Evolutionary conservation across 1,139 yeast species (phyloP), one percentile per base, ranked within the genome.

Genomic region (Komagataea norvegica): DNA sequence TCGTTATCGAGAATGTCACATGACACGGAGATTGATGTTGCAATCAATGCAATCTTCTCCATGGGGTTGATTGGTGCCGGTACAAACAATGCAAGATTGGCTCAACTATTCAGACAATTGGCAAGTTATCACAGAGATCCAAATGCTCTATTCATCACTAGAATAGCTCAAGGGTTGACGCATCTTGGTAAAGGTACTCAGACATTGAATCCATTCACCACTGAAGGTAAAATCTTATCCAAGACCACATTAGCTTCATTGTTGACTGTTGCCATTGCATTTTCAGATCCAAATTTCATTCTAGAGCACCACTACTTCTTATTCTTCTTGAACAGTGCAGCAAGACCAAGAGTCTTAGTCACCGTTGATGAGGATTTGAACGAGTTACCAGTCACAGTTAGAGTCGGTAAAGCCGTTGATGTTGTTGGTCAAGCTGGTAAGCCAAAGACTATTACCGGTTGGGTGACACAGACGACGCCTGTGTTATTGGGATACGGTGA

Each of bases 1-100:
- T 89, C 97, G 0, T 72, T 93, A 47, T 88, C 97, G 3, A 78
- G 98, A 61, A 88, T 86, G 64, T 87, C 97, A 3, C 99, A 93
- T 62, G 98, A 93, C 57, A 81, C 88, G 42, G 97, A 91, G 61
- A 68, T 86, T 52, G 95, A 87, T 57, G 96, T 93, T 41, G 96
- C 98, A 5, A 83, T 83, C 60, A 93, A 89, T 58, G 89, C 98
- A 21, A 89, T 91, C 46, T 89, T 86, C 57, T 80, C 96, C 31
- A 89, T 93, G 98, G 98, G 99, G 42, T 67, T 93, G 47, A 95
- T 91, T 49, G 98, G 98, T 57, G 93, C 96, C 21, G 99, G 99
- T 65, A 93, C 98, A 27, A 89, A 91, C 64, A 93, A 93, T 60
- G 98, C 99, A 8, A 83, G 99, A 67, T 72, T 93, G 50, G 97